Percentiles rank a stretch among this genome's conserved stretches.
Evolutionary conservation across 2,329 filamentous ascomycete genomes (phyloP).

Genomic region (Triangularia setosa): DNA sequence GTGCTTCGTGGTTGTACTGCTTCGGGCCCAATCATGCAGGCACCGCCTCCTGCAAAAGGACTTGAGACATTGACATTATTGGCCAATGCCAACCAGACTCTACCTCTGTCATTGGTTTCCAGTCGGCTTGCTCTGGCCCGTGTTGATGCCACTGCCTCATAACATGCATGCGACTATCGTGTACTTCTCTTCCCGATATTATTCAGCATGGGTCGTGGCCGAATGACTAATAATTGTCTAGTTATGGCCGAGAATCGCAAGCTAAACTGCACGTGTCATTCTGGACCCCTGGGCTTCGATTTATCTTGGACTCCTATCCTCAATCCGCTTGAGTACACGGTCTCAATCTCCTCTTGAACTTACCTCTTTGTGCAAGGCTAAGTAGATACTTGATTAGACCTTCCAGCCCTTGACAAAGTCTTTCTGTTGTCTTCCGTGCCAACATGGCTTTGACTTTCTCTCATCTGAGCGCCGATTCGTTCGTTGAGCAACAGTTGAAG

Average conservation of each 20-base stretch:
- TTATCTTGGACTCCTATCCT: neutral
- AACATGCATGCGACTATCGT: neutral
- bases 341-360: neutral
- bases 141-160: neutral
- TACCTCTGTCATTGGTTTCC: neutral
- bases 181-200: neutral
- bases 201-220: neutral
- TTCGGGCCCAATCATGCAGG: neutral
- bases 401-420: neutral
- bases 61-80: neutral
- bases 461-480: conserved; percentile 18
- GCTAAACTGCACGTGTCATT: neutral
- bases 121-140: neutral
- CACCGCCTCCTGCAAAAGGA: neutral
- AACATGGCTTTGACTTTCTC: conserved; percentile 18
- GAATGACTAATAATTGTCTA: neutral
- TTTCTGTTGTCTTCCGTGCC: no score
- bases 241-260: neutral
- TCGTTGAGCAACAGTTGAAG: conserved; percentile 15
- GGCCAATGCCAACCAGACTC: neutral
- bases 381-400: neutral
- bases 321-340: neutral
- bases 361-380: neutral
- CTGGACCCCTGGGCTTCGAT: neutral
- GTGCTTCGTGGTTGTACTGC: neutral